phyloP scores from a whole-genome alignment of 2,329 filamentous ascomycete genomes.

The Harringtonia lauricola region DNA sequence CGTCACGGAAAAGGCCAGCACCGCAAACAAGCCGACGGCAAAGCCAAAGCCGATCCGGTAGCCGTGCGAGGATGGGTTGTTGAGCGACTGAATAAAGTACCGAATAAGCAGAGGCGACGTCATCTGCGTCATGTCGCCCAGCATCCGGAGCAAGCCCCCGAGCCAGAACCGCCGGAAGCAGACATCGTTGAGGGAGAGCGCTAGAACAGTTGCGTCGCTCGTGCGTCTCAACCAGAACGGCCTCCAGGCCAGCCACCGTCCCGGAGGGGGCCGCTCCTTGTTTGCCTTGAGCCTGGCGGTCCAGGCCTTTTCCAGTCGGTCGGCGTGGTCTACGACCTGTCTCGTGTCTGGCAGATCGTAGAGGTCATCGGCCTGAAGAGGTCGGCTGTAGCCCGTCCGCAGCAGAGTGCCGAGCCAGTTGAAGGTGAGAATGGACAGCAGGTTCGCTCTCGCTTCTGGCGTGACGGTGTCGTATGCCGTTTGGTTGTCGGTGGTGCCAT shows the following conservation, averaged over 20 bases:
- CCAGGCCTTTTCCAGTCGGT: conserved; percentile 14
- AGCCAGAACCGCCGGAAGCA: conserved; percentile 20
- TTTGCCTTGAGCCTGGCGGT: conserved; percentile 11
- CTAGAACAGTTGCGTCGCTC: conserved; percentile 15
- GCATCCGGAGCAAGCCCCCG: conserved; percentile 16
- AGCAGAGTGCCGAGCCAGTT: conserved; percentile 14
- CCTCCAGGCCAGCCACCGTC: conserved; percentile 5
- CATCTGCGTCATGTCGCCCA: conserved; percentile 16
- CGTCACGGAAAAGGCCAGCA: conserved; percentile 16
- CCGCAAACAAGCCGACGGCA: conserved; percentile 14
- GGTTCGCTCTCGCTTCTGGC: conserved; percentile 13
- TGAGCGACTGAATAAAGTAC: conserved; percentile 13
- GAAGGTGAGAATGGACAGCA: conserved; percentile 14
- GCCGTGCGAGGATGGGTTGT: conserved; percentile 13
- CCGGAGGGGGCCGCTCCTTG: conserved; percentile 2
- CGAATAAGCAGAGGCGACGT: conserved; percentile 16
- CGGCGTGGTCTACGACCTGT: conserved; percentile 11
- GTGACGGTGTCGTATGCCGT: conserved; percentile 4
- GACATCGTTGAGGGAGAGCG: conserved; percentile 19
- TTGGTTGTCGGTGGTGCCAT: background rate
- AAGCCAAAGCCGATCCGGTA: conserved; percentile 14
- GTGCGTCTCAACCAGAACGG: conserved; percentile 17
- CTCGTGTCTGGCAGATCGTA: conserved; percentile 8
- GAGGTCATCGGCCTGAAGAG: conserved; percentile 15
- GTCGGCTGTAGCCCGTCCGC: conserved; percentile 12